phyloP scores from a whole-genome alignment of 768 basidiomycete species.

The Boletus eberwhitei region DNA sequence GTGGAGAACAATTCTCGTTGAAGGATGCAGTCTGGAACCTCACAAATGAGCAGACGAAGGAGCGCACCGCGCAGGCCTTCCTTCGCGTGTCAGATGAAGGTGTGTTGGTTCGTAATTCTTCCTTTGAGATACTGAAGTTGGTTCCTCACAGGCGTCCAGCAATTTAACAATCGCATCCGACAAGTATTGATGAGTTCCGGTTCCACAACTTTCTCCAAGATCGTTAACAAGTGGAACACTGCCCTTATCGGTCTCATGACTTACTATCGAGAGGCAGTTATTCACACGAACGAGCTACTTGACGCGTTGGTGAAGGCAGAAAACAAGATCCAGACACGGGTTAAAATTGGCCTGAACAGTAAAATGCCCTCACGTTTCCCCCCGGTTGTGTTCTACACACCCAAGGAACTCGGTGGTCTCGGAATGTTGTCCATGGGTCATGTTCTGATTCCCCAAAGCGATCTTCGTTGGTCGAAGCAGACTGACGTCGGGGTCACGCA shows the following conservation, averaged over 20 bases:
- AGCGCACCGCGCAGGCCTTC: slow-evolving; percentile 97
- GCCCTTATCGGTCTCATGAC: slow-evolving; percentile 96
- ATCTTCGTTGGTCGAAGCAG: slow-evolving; percentile 96
- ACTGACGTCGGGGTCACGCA: slow-evolving; percentile 97
- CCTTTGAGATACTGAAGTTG: neutral
- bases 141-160: slow-evolving; percentile 66
- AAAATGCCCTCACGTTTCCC: slow-evolving; percentile 99
- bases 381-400: slow-evolving; percentile 93
- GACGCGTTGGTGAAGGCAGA: slow-evolving; percentile 97
- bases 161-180: slow-evolving; percentile 96
- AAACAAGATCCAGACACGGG: slow-evolving; percentile 99
- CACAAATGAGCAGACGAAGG: slow-evolving; percentile 95
- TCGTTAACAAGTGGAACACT: slow-evolving; percentile 98
- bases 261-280: slow-evolving; percentile 96
- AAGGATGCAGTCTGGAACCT: slow-evolving; percentile 97
- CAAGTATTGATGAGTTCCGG: slow-evolving; percentile 98
- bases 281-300: slow-evolving; percentile 94
- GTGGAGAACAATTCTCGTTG: slow-evolving; percentile 95
- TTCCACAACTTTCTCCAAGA: slow-evolving; percentile 98
- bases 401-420: slow-evolving; percentile 96
- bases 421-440: slow-evolving; percentile 99
- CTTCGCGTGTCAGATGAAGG: slow-evolving; percentile 96
- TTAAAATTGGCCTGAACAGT: slow-evolving; percentile 98
- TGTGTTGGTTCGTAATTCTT: slow-evolving; percentile 20
- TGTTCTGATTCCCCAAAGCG: slow-evolving; percentile 96